Evolutionary conservation across 352 stramenopile species (phyloP).

Genomic region (Globisporangium rhizosaccharum): DNA sequence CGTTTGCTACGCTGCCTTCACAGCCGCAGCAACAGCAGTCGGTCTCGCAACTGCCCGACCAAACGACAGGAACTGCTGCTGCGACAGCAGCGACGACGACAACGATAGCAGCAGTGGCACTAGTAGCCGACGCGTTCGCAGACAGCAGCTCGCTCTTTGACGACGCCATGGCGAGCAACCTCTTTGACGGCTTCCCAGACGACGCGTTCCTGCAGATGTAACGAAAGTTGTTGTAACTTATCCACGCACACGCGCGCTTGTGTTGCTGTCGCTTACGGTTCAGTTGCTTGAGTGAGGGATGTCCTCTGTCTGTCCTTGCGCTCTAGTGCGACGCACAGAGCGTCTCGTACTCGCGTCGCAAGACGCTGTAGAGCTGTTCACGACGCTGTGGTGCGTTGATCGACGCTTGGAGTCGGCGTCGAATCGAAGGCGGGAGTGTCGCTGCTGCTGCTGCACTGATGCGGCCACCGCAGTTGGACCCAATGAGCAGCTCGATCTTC

Average conservation of each 20-base stretch:
- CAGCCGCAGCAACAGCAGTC: conserved; percentile 16
- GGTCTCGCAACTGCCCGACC: conserved; percentile 13
- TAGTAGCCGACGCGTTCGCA: conserved; percentile 20
- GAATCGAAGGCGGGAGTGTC: conserved; percentile 49
- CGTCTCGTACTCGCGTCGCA: conserved; percentile 41
- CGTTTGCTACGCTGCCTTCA: conserved; percentile 10
- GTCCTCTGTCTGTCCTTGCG: not conserved
- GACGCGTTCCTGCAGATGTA: conserved; percentile 75
- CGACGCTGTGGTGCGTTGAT: conserved; percentile 34
- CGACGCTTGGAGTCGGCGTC: conserved; percentile 39
- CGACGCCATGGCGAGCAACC: conserved; percentile 34
- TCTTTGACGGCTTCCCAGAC: conserved; percentile 74
- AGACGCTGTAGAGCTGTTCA: conserved; percentile 46
- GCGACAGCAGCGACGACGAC: conserved; percentile 3
- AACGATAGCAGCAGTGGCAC: conserved; percentile 16
- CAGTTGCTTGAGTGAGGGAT: not conserved
- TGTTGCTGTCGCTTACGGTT: not conserved
- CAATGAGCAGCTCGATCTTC: conserved; percentile 69
- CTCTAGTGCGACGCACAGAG: conserved; percentile 5
- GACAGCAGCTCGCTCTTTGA: conserved; percentile 32
- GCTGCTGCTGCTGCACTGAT: conserved; percentile 38
- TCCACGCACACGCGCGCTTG: conserved; percentile 1
- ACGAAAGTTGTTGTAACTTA: conserved; percentile 35
- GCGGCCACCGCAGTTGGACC: conserved; percentile 43
- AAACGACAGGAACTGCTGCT: conserved; percentile 1